phyloP scores from a whole-genome alignment of 2,329 filamentous ascomycete genomes.

The Nemania sp. region DNA sequence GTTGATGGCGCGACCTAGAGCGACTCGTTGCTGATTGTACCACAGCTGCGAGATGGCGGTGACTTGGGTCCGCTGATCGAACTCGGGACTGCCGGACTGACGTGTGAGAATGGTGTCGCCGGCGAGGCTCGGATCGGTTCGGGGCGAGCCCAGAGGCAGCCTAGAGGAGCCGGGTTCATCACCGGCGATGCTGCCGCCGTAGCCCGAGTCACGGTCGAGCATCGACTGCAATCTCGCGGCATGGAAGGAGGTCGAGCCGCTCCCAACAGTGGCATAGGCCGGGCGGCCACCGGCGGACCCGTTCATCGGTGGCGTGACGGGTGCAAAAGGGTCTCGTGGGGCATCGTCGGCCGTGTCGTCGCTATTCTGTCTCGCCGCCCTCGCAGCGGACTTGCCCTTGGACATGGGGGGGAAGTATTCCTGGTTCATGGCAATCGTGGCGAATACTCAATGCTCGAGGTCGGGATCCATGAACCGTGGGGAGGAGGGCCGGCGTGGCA shows the following conservation, averaged over 20 bases:
- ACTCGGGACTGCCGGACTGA: conserved; percentile 53
- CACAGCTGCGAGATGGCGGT: conserved; percentile 90
- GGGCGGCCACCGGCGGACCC: conserved; percentile 47
- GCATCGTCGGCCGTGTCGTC: conserved; percentile 30
- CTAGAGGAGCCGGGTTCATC: conserved; percentile 55
- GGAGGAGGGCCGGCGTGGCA: background rate
- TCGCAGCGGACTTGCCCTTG: conserved; percentile 52
- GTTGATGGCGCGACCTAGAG: conserved; percentile 85
- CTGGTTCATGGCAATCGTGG: conserved; percentile 59
- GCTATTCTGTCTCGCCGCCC: background rate
- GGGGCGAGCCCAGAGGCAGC: conserved; percentile 41
- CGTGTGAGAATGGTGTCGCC: conserved; percentile 52
- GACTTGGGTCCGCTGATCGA: conserved; percentile 70
- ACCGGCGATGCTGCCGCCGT: conserved; percentile 71
- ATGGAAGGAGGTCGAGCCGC: conserved; percentile 78
- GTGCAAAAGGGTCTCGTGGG: conserved; percentile 9
- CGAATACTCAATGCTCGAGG: conserved; percentile 32
- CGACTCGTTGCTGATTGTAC: conserved; percentile 90
- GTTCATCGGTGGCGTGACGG: conserved; percentile 27
- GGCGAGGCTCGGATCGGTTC: conserved; percentile 51
- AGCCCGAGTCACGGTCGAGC: conserved; percentile 87
- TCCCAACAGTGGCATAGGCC: conserved; percentile 86
- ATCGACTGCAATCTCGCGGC: conserved; percentile 80
- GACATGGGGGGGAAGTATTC: conserved; percentile 50
- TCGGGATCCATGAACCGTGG: conserved; percentile 26